Evolutionary conservation across 2,329 filamentous ascomycete genomes (phyloP), one percentile per base, ranked within the genome.

Genomic region (Pseudodiploospora longispora): DNA sequence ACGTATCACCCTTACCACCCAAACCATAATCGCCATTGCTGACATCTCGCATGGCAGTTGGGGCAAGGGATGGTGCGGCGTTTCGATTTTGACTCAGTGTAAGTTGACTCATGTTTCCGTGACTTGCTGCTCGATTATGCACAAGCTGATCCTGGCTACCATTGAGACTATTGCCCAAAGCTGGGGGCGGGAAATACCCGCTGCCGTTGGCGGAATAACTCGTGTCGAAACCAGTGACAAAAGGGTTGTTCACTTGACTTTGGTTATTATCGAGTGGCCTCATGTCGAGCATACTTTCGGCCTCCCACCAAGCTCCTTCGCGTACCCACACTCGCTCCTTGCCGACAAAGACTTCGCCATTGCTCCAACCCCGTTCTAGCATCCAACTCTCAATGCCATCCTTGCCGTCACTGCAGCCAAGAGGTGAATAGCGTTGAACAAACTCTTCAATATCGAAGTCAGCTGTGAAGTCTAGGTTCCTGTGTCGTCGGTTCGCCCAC

Each of bases 361-460:
- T 98, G 67, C 88, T 96, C 93, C 93, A 98, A 2, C 93, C 93
- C 47, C 93, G 82, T 65, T 97, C 90, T 40, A 97, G 75, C 46
- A 94, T 76, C 88, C 91, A 98, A 56, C 78, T 94, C 59, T 97
- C 88, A 42, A 96, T 89, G 39, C 91, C 93, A 50, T 98, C 93
- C 50, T 81, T 82, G 45, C 93, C 93, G 51, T 95, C 88, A 54
- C 83, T 80, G 63, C 93, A 98, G 10, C 93, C 93, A 1, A 98
- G 75, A 5, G 79, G 72, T 5, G 81, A 73, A 60, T 96, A 98
- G 37, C 93, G 82, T 54, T 83, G 81, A 19, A 82, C 78, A 56
- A 98, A 97, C 61, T 98, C 93, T 10, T 95, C 87, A 5, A 90
- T 71, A 56, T 98, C 93, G 54, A 97, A 98, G 58, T 98, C 93